Evolutionary conservation across 306 rosid genomes (phyloP), one percentile per base, ranked within the genome.

Genomic region (Abrus pulchellus): DNA sequence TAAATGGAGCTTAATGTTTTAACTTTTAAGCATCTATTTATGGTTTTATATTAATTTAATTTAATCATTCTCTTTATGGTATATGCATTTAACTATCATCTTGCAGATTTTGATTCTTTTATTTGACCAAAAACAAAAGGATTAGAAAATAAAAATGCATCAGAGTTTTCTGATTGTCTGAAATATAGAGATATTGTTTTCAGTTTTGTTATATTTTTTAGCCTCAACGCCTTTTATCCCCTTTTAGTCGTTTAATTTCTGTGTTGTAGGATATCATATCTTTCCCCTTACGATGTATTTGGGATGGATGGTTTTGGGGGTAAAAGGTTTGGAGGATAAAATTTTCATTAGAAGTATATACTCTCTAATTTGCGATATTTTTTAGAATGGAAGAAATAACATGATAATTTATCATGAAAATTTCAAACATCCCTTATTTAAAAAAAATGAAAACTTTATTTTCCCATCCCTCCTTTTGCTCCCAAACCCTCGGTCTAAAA

Each of bases 1-100:
- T 30, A 40, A 64, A 34, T 40, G 74, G 65, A 43, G 52, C 52
- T 57, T 12, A n/a, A 40, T 68, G 63, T 75, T 79, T 63, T 64
- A 32, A 74, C 60, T 72, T 20, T 20, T 20, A 20, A 20, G 75
- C 28, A 68, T 54, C 12, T 50, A 38, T 62, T 48, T 53, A 49
- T 38, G 59, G 59, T 47, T 38, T 74, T 47, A 40, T 74, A 40
- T 69, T 70, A 36, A 78, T 77, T 20, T 80, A 3, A 11, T 11
- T 79, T 40, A 40, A 5, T 38, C 34, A 10, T 44, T 64, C 60
- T 34, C 64, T 48, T 64, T 53, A 81, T 65, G 62, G 49, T 72
- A 57, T 41, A 48, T 40, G 3, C 69, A 45, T 50, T 49, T 8
- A 72, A 52, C 3, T 50, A 9, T 41, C 47, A 27, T 56, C 12